Evolutionary conservation across 164 flowering plant species (phyloP), one percentile per base, ranked within the genome.

Genomic region (Magnolia officinalis): DNA sequence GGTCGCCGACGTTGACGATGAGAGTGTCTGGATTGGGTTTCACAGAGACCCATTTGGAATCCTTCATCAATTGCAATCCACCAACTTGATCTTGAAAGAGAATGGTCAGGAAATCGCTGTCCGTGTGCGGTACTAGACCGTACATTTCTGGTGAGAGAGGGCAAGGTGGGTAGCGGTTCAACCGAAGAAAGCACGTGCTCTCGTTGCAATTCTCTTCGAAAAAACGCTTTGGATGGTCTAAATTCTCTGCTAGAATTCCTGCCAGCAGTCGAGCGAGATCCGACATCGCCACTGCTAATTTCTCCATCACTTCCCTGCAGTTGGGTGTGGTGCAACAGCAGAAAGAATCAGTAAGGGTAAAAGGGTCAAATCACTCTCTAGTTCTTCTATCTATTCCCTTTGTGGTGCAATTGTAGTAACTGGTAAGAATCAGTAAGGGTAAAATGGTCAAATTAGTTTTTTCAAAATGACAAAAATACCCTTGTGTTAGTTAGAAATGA

Each of bases 91-190:
- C 97, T 83, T 91, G 97, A 67, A 75, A 84, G 18, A 92, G 89
- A 8, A 92, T 82, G 45, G 95, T 92, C 4, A 92, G 90, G 71
- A 92, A 91, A 75, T 88, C 95, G 26, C 95, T 90, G 76, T 92
- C 97, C 1, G 95, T 92, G 82, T 92, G 97, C 13, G 97, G 93
- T 71, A 91, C 88, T 67, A 92, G 70, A 13, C 97, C 97, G 13
- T 73, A 81, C 24, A 87, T 78, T 11, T 89, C 89, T 1, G 80
- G 71, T 0, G 90, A 80, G 14, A 86, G 11, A 23, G 89, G 83
- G 77, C 97, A 91, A 13, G 81, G 68, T 0, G 95, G 97, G 76
- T 90, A 92, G 68, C 79, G 88, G 76, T 91, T 92, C 82, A 92
- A 77, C 14, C 97, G 86, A 72, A 91, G 90, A 76, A 87, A 90